Percentiles rank a stretch among this genome's conserved stretches.
These are phyloP conservation scores for Durotheca rogersii DNA, from an alignment of 495 filamentous ascomycete species.

Conservation along the genomic window DNA sequence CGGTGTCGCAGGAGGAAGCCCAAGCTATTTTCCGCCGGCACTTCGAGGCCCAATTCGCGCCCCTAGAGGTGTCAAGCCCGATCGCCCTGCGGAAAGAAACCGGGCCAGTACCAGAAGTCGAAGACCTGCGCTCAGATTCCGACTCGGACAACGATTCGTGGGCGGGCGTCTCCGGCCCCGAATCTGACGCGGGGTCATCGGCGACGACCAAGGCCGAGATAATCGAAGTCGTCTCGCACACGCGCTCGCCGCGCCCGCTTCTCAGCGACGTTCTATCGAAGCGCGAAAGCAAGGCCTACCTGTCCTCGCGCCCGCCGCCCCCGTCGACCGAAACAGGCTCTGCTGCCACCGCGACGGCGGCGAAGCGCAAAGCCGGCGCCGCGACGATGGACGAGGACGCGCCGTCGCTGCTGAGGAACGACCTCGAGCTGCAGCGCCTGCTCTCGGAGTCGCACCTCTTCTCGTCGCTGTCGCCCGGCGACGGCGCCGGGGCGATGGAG, in stretches of 20 bases:
- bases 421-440: conserved; percentile 85
- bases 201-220: conserved; percentile 17
- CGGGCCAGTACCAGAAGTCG: conserved; percentile 11
- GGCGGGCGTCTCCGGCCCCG: conserved; percentile 59
- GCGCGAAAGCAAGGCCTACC: conserved; percentile 72
- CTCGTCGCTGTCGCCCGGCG: conserved; percentile 59
- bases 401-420: conserved; percentile 73
- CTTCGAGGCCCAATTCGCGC: conserved; percentile 86
- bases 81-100: conserved; percentile 33
- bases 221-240: conserved; percentile 69
- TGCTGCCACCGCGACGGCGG: conserved; percentile 22
- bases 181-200: conserved; percentile 23
- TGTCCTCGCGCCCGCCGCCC: conserved; percentile 53
- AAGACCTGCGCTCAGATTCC: conserved; percentile 27
- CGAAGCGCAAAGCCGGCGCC: conserved; percentile 37
- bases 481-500: conserved; percentile 59
- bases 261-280: conserved; percentile 56
- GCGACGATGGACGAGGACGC: conserved; percentile 48
- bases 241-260: conserved; percentile 34
- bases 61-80: conserved; percentile 51
- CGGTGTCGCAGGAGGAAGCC: conserved; percentile 36
- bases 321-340: conserved; percentile 31
- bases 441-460: conserved; percentile 92
- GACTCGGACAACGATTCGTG: conserved; percentile 56
- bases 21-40: conserved; percentile 66